These are phyloP conservation scores for Trypanosoma melophagium DNA, from an alignment of 208 protist species.

Conservation along the genomic window DNA sequence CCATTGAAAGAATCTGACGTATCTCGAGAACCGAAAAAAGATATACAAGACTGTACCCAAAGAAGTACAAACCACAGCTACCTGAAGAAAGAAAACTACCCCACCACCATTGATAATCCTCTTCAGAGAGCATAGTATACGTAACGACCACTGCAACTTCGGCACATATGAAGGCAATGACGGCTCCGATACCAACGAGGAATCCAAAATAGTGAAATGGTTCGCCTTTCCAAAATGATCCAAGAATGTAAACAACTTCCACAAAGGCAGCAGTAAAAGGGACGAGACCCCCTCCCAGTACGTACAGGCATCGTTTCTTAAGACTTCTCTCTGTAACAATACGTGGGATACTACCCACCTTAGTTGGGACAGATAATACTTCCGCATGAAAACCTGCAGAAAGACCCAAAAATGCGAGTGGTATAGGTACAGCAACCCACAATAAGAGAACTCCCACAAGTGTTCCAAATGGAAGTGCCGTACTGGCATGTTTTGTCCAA, in stretches of 20 bases:
- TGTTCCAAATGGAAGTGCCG: conserved; percentile 64
- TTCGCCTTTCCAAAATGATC: conserved; percentile 88
- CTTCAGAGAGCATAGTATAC: conserved; percentile 94
- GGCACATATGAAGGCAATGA: conserved; percentile 91
- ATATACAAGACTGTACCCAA: conserved; percentile 93
- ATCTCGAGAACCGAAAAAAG: conserved; percentile 80
- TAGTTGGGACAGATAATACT: conserved; percentile 60
- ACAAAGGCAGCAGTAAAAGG: conserved; percentile 98
- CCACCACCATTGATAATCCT: conserved; percentile 99
- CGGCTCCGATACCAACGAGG: conserved; percentile 92
- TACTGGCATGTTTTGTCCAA: conserved; percentile 52
- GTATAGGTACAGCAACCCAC: conserved; percentile 92
- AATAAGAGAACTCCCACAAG: conserved; percentile 46
- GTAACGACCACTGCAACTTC: conserved; percentile 97
- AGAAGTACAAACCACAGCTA: conserved; percentile 86
- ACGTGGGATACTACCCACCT: conserved; percentile 94
- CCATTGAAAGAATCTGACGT: conserved; percentile 39
- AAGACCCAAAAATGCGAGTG: conserved; percentile 91
- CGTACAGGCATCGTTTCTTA: conserved; percentile 37
- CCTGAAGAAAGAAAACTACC: conserved; percentile 86
- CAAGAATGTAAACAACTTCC: conserved; percentile 96
- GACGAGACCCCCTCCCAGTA: conserved; percentile 66
- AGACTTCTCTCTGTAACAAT: conserved; percentile 81
- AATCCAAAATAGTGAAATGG: conserved; percentile 97
- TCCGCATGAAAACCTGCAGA: conserved; percentile 87